phyloP scores from a whole-genome alignment of 345 rosid genomes.

The Salix viminalis region DNA sequence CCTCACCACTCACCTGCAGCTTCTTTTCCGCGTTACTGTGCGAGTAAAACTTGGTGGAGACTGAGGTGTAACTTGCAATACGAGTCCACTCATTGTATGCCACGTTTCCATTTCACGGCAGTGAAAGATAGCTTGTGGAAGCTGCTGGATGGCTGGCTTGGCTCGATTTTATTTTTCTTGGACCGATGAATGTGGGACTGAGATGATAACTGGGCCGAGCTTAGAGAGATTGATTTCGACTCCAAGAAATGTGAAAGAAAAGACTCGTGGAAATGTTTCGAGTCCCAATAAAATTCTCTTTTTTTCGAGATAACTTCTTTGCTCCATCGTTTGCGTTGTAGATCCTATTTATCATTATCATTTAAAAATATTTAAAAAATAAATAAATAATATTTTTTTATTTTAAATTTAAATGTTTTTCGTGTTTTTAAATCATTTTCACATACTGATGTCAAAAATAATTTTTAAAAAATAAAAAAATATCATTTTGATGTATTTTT shows the following conservation, averaged over 20 bases:
- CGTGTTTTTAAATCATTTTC: too few species aligned
- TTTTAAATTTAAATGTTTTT: too few species aligned
- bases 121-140: background rate
- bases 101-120: constrained; percentile 5
- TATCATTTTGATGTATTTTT: too few species aligned
- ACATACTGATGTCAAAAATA: too few species aligned
- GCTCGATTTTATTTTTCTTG: background rate
- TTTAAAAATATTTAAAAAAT: too few species aligned
- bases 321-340: too few species aligned
- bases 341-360: too few species aligned
- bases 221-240: background rate
- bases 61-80: background rate
- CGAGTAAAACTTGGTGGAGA: background rate
- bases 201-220: background rate
- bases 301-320: too few species aligned
- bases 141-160: background rate
- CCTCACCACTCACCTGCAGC: background rate
- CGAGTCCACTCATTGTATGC: background rate
- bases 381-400: too few species aligned
- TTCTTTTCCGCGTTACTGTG: constrained; percentile 9
- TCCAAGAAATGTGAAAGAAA: too few species aligned
- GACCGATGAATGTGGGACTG: background rate
- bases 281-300: too few species aligned
- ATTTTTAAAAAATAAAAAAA: too few species aligned
- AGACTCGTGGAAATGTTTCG: background rate